Base-by-base conservation (phyloP, 208 protist species). In the Crithidia fasciculata region DNA sequence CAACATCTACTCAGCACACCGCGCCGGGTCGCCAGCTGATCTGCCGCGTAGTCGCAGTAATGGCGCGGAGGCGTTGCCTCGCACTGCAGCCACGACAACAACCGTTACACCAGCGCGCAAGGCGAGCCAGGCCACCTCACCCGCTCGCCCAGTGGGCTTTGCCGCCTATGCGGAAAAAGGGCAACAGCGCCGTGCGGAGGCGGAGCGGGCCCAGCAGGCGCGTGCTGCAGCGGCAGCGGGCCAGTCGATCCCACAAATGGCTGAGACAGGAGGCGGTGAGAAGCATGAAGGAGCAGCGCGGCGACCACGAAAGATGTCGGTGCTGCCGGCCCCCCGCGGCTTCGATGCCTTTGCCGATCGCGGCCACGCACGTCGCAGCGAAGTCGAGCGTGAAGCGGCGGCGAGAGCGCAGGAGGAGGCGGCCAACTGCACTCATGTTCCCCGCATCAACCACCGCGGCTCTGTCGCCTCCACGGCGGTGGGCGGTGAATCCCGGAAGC, bases 81-180 rank as follows among this genome's bases (percentile, higher is more conserved):
- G 9, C 45, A 49, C 45, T 13, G 12, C 45, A 8, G 12, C 45
- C 45, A 49, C 45, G 12, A 49, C 45, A 2, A 2, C 45, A 49
- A 2, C 45, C 0, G 12, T 2, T 15, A 49, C 45, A 15, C 45
- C 9, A 15, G 9, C 45, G 12, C 28, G 28, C 28, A 28, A 28
- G 28, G 28, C 28, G 1, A 28, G 28, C 28, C 28, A 28, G 28
- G 28, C 12, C 45, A 49, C 45, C 45, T 49, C 45, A 13, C 7
- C 18, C 8, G 8, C 69, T 5, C 37, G 69, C 54, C 84, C 80
- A 54, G 62, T 57, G 4, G 80, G 68, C 9, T 87, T 85, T 63
- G 77, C 83, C 36, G 12, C 28, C 5, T 91, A 73, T 40, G 68
- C 76, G 8, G 78, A 81, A 43, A 72, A 77, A n/a, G 86, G 81